Base-by-base conservation (phyloP, 176 grass and related monocot species). In the Eleusine indica region DNA sequence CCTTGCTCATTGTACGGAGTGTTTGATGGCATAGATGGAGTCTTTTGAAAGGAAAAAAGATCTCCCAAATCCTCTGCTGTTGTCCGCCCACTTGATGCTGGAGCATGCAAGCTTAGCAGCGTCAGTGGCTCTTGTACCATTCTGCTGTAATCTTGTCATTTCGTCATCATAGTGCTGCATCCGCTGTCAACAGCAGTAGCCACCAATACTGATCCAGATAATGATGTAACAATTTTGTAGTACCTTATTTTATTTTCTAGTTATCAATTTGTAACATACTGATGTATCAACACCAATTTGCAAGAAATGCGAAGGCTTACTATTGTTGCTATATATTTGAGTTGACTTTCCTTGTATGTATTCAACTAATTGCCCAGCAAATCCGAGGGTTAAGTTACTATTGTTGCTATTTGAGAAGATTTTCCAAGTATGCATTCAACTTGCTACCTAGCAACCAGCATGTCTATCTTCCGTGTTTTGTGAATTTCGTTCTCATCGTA, bases 171-270 rank as follows among this genome's bases (percentile, higher is more conserved):
- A 10, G 54, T 77, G 28, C 65, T 8, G 29, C 39, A 56, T 86
- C 14, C 30, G 35, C 18, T 53, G 37, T 30, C 71, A 1, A 73
- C 73, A 81, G 28, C 4, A 14, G 17, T 17, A 44, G 68, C 44
- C 29, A 30, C 73, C 74, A 47, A 22, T 60, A 56, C 9, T 30
- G 41, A 40, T 67, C 29, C 19, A 49, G 30, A 29, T 57, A 54
- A 49, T 60, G 74, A 52, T 77, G 80, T 78, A 49, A 69, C 80
- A 79, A 35, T 83, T 86, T 83, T 86, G 71, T 76, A 81, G 72
- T 72, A 64, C 28, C 25, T 64, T 71, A 0, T 47, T 5, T 82
- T 22, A 25, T 72, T 73, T 80, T 28, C 73, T 72, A 21, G 1
- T 21, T 70, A 51, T 80, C 48, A 68, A 68, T 49, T 5, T 82